Conservation (phyloP, 257 asterid species). For the Catharanthus roseus region DNA sequence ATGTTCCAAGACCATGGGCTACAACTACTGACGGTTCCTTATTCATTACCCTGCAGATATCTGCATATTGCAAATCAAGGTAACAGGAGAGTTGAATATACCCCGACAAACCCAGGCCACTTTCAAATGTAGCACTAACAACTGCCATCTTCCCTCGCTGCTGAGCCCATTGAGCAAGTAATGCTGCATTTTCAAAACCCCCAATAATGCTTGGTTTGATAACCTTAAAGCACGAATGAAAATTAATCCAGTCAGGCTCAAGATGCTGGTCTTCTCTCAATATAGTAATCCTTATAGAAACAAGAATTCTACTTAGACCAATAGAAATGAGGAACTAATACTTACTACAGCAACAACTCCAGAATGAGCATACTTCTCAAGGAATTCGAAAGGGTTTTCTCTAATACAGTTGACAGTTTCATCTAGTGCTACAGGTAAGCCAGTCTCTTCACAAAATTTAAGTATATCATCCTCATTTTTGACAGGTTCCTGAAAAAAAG, state of each 20-base stretch:
- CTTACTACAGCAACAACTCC: conserved; percentile 82
- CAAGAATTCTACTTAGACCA: neutral
- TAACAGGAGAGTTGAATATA: conserved; percentile 64
- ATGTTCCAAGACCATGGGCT: conserved; percentile 94
- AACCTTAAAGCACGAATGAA: conserved; percentile 42
- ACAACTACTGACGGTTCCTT: conserved; percentile 34
- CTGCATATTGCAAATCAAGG: conserved; percentile 68
- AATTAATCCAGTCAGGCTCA: conserved; percentile 6
- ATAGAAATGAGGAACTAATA: conserved; percentile 7
- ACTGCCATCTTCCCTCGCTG: conserved; percentile 73
- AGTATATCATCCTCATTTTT: conserved; percentile 59
- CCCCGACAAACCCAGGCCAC: conserved; percentile 74
- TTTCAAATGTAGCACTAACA: conserved; percentile 88
- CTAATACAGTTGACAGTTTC: conserved; percentile 60
- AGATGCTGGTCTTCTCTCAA: neutral
- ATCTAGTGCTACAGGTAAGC: conserved; percentile 89
- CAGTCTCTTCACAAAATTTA: conserved; percentile 79
- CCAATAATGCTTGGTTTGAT: conserved; percentile 91
- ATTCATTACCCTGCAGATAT: conserved; percentile 37
- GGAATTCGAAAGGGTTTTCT: conserved; percentile 46
- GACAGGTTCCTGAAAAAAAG: conserved; percentile 71
- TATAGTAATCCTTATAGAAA: neutral
- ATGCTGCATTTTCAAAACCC: conserved; percentile 83
- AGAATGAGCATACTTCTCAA: conserved; percentile 60
- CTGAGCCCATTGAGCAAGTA: conserved; percentile 91